These are phyloP conservation scores for Tylopilus sp. DNA, from an alignment of 768 basidiomycete genomes.

Conservation along the genomic window DNA sequence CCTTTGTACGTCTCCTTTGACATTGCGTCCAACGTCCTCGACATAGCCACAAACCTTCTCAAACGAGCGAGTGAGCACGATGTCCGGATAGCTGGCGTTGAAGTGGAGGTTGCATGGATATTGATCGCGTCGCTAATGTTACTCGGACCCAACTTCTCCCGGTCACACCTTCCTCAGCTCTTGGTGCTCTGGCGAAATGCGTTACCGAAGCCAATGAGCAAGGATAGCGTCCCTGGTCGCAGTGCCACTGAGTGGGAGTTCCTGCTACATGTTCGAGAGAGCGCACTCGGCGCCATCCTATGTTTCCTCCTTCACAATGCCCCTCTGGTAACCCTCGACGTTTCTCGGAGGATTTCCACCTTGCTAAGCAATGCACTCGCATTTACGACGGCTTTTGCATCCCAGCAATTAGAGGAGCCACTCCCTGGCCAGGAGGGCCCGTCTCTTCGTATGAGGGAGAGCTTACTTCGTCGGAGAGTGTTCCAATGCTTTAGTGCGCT, in stretches of 20 bases:
- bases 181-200: constrained; percentile 97
- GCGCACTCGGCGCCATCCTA: constrained; percentile 83
- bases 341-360: constrained; percentile 83
- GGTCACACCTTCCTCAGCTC: constrained; percentile 88
- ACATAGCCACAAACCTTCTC: constrained; percentile 85
- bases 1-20: constrained; percentile 96
- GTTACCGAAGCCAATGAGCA: constrained; percentile 89
- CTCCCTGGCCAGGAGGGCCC: constrained; percentile 42
- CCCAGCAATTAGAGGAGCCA: constrained; percentile 64
- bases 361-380: constrained; percentile 86
- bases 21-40: constrained; percentile 84
- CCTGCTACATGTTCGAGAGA: constrained; percentile 85
- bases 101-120: constrained; percentile 94
- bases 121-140: constrained; percentile 87
- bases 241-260: constrained; percentile 85
- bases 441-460: constrained; percentile 73
- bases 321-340: constrained; percentile 83
- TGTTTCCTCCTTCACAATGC: constrained; percentile 84
- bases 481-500: constrained; percentile 87
- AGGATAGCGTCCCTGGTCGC: constrained; percentile 68
- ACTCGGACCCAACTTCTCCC: constrained; percentile 90
- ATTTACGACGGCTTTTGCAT: constrained; percentile 82
- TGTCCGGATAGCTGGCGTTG: constrained; percentile 72
- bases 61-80: constrained; percentile 92
- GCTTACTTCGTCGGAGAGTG: constrained; percentile 77